Conservation (phyloP, 805 yeast genomes). For the Yarrowia sp. region DNA sequence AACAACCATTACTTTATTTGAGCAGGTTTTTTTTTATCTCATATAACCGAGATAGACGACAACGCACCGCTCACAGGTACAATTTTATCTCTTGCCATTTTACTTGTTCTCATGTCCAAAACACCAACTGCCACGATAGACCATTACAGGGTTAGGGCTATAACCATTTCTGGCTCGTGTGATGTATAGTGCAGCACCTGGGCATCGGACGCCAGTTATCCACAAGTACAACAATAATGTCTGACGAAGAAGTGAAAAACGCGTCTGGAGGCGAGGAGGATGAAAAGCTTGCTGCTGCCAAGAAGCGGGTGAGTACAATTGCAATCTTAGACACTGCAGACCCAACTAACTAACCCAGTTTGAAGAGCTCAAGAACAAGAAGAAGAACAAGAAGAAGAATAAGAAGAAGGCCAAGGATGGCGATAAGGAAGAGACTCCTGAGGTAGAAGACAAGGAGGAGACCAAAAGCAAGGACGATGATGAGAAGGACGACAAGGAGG, state of each 20-base stretch:
- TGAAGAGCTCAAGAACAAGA: slow-evolving; percentile 61
- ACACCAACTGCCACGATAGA: no score
- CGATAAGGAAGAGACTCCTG: slow-evolving; percentile 25
- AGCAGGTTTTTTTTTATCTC: no score
- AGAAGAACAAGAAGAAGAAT: slow-evolving; percentile 53
- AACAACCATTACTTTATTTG: no score
- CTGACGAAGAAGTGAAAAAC: slow-evolving; percentile 26
- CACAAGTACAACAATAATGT: not conserved
- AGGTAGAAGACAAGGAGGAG: slow-evolving; percentile 13
- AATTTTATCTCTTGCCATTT: no score
- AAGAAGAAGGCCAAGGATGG: slow-evolving; percentile 40
- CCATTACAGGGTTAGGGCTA: not conserved
- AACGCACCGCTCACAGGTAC: no score
- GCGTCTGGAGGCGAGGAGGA: slow-evolving; percentile 44
- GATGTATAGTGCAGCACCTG: not conserved
- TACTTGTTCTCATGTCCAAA: no score
- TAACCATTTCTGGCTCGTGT: not conserved
- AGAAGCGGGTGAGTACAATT: slow-evolving; percentile 50
- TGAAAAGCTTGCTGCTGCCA: slow-evolving; percentile 69
- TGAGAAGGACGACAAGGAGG: slow-evolving; percentile 9
- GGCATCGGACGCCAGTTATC: not conserved
- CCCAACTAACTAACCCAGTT: slow-evolving; percentile 38
- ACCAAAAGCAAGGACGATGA: not conserved
- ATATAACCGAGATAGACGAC: no score
- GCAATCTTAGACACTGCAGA: not conserved